Evolutionary conservation across 2,329 filamentous ascomycete genomes (phyloP).

Genomic region (Fusarium mangiferae): DNA sequence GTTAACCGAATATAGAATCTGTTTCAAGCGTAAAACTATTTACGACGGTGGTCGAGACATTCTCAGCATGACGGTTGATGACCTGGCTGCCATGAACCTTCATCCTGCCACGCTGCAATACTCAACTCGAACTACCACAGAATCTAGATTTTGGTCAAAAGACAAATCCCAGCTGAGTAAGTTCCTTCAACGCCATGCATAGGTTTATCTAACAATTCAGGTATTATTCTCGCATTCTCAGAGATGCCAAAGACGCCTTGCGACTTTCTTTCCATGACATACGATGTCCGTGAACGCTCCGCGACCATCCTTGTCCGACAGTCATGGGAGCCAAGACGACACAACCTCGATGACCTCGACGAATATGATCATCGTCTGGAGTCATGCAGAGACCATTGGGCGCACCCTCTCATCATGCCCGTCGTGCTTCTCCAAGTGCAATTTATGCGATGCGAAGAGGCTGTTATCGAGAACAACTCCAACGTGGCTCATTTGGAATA

Average conservation of each 20-base stretch:
- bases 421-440: constrained; percentile 60
- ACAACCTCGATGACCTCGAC: constrained; percentile 55
- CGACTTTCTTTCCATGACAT: constrained; percentile 60
- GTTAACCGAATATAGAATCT: constrained; percentile 44
- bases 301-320: constrained; percentile 56
- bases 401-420: constrained; percentile 57
- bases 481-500: constrained; percentile 55
- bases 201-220: constrained; percentile 36
- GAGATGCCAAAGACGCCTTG: constrained; percentile 56
- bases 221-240: constrained; percentile 58
- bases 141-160: constrained; percentile 54
- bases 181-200: background rate
- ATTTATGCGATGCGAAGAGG: constrained; percentile 56
- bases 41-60: constrained; percentile 49
- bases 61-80: constrained; percentile 49
- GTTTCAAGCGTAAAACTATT: constrained; percentile 49
- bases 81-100: constrained; percentile 50
- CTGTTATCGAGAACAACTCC: constrained; percentile 55
- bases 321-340: constrained; percentile 54
- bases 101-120: constrained; percentile 55
- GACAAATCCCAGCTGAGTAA: constrained; percentile 50
- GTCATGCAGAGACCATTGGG: constrained; percentile 57
- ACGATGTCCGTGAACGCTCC: constrained; percentile 52
- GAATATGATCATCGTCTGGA: constrained; percentile 59
- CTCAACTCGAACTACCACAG: constrained; percentile 51